Evolutionary conservation across 1,284 basidiomycete genomes (phyloP), one percentile per base, ranked within the genome.

Genomic region (Leccinum fuscescens): DNA sequence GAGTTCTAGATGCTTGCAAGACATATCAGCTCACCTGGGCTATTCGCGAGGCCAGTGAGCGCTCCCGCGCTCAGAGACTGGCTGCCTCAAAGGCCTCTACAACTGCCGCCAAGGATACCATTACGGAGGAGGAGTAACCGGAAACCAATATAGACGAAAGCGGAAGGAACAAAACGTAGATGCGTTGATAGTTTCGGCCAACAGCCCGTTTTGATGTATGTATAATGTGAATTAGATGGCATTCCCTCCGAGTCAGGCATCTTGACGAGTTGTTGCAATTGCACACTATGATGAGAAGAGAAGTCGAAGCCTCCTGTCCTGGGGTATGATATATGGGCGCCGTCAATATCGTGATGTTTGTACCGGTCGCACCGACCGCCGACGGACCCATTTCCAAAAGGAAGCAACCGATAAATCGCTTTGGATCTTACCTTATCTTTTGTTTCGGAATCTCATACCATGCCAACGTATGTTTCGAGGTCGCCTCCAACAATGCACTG

Each of bases 21-120:
- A 89, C 93, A 9, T 96, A 96, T 68, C 88, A 94, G 71, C 80
- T 94, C 60, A 92, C 92, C 44, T 93, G 91, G 92, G 90, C 92
- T 24, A 94, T 94, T 70, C 87, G 92, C 54, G 79, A 84, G 64
- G 89, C 92, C 29, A 86, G 86, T 66, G 92, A 94, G 74, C 78
- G 76, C 44, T 83, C 83, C 55, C 80, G 80, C 33, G 74, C 67
- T 4, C 67, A 69, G 49, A 76, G 66, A 59, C 60, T 76, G 20
- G 74, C 65, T 37, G 57, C 64, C 17, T 33, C 63, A 59, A 72
- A 58, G 57, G 57, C 58, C 9, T 52, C 60, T 37, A 57, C 59
- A 14, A 39, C 58, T 20, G 48, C 48, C 39, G 67, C 69, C 22
- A 63, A 72, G 51, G 70, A 63, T 42, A 55, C 72, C 46, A 69